Conservation (phyloP, 2,329 filamentous ascomycete species). For the Endoconidiophora polonica region DNA sequence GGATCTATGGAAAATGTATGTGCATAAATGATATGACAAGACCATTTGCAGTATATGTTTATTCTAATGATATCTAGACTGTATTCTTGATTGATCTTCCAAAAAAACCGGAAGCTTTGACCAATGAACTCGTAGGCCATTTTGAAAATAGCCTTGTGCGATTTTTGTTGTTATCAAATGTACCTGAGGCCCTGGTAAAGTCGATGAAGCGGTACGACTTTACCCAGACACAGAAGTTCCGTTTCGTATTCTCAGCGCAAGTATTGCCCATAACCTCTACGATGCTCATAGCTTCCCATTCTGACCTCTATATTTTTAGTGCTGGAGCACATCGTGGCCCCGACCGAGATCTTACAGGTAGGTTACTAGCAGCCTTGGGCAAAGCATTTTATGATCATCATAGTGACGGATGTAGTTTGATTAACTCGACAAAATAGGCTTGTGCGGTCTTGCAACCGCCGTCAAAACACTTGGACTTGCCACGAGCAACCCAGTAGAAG, state of each 20-base stretch:
- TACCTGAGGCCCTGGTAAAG: constrained; percentile 46
- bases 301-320: constrained; percentile 19
- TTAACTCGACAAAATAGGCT: constrained; percentile 31
- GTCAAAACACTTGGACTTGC: constrained; percentile 46
- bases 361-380: constrained; percentile 3
- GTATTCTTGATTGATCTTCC: constrained; percentile 90
- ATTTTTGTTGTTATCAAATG: constrained; percentile 50
- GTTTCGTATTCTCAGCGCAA: constrained; percentile 75
- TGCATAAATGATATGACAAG: not conserved
- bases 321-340: constrained; percentile 38
- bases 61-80: constrained; percentile 29
- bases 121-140: constrained; percentile 17
- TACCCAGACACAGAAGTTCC: constrained; percentile 48
- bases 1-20: constrained; percentile 71
- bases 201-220: constrained; percentile 74
- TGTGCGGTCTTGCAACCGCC: constrained; percentile 54
- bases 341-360: constrained; percentile 27
- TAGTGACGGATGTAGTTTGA: constrained; percentile 13
- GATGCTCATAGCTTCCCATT: not conserved
- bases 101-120: constrained; percentile 19
- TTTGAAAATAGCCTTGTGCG: constrained; percentile 57
- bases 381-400: constrained; percentile 3
- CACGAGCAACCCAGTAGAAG: constrained; percentile 36
- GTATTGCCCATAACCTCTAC: constrained; percentile 18
- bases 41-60: not conserved